Conservation (phyloP, 2,329 filamentous ascomycete genomes). For the Sclerotinia glacialis region DNA sequence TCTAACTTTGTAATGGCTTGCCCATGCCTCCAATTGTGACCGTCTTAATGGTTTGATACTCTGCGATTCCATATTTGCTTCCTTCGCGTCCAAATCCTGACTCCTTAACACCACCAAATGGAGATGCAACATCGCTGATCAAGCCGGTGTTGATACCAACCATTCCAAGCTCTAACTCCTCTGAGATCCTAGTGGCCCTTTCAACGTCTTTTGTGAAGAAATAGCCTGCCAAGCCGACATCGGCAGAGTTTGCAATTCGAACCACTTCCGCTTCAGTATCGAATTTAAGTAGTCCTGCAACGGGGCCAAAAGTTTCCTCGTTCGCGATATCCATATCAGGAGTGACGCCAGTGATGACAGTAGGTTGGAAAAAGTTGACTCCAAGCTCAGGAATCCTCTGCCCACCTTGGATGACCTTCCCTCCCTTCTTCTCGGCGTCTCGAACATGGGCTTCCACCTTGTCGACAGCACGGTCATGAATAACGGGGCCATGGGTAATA, state of each 20-base stretch:
- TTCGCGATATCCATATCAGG: conserved; percentile 76
- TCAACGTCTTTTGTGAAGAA: conserved; percentile 73
- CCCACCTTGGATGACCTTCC: conserved; percentile 71
- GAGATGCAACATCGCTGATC: conserved; percentile 53
- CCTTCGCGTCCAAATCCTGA: conserved; percentile 55
- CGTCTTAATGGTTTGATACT: conserved; percentile 53
- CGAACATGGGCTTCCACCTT: conserved; percentile 80
- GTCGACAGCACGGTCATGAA: conserved; percentile 75
- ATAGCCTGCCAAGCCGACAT: conserved; percentile 90
- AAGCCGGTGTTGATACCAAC: conserved; percentile 77
- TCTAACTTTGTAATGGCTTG: conserved; percentile 49
- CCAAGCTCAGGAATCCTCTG: conserved; percentile 72
- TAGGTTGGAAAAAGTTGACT: conserved; percentile 83
- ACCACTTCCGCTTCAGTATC: conserved; percentile 87
- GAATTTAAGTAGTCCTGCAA: conserved; percentile 87
- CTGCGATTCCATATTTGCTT: conserved; percentile 52
- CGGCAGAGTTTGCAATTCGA: conserved; percentile 72
- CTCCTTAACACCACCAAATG: conserved; percentile 58
- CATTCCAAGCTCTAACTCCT: conserved; percentile 80
- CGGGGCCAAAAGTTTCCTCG: conserved; percentile 95
- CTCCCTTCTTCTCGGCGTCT: conserved; percentile 77
- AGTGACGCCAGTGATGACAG: conserved; percentile 84
- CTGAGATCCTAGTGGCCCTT: conserved; percentile 60
- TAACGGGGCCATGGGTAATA: conserved; percentile 76
- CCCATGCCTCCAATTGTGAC: conserved; percentile 58